Conservation (phyloP, 1,284 basidiomycete genomes). For the Chiua sp. region DNA sequence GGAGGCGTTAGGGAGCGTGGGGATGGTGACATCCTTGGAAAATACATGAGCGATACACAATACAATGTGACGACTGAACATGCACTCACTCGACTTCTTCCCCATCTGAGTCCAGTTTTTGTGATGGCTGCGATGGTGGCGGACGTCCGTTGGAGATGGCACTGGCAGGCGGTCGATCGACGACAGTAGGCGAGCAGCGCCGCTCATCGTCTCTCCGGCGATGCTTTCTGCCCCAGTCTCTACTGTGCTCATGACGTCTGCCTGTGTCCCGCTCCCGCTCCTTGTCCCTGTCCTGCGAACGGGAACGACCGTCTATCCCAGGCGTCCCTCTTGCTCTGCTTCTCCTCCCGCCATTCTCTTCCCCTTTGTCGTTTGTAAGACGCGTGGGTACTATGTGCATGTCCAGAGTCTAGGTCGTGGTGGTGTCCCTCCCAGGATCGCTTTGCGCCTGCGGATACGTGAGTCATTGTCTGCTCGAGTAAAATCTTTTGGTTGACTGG, state of each 20-base stretch:
- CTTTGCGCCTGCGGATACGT: slow-evolving; percentile 83
- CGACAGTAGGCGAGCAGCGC: slow-evolving; percentile 22
- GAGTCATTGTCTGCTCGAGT: slow-evolving; percentile 66
- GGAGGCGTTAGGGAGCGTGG: slow-evolving; percentile 34
- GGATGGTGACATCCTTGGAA: slow-evolving; percentile 64
- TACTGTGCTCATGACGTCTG: slow-evolving; percentile 40
- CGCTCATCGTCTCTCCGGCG: slow-evolving; percentile 36
- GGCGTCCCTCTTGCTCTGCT: too few species aligned
- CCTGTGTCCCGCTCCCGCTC: slow-evolving; percentile 22
- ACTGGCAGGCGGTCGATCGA: slow-evolving; percentile 14
- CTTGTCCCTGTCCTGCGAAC: slow-evolving; percentile 42
- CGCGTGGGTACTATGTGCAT: too few species aligned
- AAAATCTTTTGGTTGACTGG: slow-evolving; percentile 67
- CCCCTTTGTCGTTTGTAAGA: slow-evolving; percentile 45
- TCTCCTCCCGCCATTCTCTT: slow-evolving; percentile 44
- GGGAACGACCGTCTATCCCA: too few species aligned
- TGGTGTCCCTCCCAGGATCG: slow-evolving; percentile 70
- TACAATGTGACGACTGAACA: slow-evolving; percentile 18
- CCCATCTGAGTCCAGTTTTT: slow-evolving; percentile 57
- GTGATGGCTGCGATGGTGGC: slow-evolving; percentile 13
- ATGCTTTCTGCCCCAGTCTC: slow-evolving; percentile 40
- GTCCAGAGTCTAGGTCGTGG: slow-evolving; percentile 21
- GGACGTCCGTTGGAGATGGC: slow-evolving; percentile 21
- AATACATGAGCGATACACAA: slow-evolving; percentile 10
- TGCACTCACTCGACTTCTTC: slow-evolving; percentile 83